phyloP scores from a whole-genome alignment of 306 rosid species.

The Quercus glauca region DNA sequence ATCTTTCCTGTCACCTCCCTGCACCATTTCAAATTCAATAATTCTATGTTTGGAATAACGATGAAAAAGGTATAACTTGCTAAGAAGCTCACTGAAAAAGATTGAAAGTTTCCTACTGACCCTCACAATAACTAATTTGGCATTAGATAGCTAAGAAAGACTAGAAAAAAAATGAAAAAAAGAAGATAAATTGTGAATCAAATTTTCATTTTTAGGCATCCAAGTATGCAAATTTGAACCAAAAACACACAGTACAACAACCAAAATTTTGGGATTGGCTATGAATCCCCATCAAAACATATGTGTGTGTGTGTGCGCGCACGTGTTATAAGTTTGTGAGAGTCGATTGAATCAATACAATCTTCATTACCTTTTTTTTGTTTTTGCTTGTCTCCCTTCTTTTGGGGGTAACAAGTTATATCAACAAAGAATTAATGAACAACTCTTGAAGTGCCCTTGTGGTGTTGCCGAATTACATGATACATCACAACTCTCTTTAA shows the following conservation, averaged over 20 bases:
- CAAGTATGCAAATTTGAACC: not conserved
- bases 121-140: not conserved
- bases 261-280: too few relatives aligned
- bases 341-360: too few relatives aligned
- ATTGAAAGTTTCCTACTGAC: too few relatives aligned
- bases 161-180: not conserved
- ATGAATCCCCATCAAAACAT: too few relatives aligned
- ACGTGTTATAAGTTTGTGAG: too few relatives aligned
- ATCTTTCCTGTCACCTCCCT: constrained; percentile 98
- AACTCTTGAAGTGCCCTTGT: not conserved
- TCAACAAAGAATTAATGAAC: not conserved
- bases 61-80: not conserved
- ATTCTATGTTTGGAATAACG: not conserved
- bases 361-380: too few relatives aligned
- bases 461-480: not conserved
- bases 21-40: constrained; percentile 31
- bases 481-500: not conserved
- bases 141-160: not conserved
- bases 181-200: too few relatives aligned
- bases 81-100: too few relatives aligned
- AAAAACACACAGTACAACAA: not conserved
- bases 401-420: too few relatives aligned
- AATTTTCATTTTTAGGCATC: not conserved
- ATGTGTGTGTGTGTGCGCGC: too few relatives aligned
- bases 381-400: too few relatives aligned